These are phyloP conservation scores for Candida fluviatilis DNA, from an alignment of 805 yeast species.

Conservation along the genomic window DNA sequence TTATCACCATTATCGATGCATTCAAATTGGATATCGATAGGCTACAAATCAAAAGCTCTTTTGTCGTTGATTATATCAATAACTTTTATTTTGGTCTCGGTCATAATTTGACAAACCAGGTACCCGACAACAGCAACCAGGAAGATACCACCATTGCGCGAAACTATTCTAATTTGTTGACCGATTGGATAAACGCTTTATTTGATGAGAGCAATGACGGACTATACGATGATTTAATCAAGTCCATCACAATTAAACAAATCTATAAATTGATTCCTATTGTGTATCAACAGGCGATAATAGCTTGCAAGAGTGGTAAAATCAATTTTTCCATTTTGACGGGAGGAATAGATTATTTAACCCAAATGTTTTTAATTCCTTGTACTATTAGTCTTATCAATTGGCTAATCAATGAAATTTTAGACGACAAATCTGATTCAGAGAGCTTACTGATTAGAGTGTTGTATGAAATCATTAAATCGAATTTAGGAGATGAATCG, in stretches of 20 bases:
- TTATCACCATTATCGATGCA: conserved; percentile 20
- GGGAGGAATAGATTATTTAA: conserved; percentile 82
- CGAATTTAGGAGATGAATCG: conserved; percentile 13
- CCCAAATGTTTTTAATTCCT: conserved; percentile 70
- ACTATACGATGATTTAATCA: conserved; percentile 76
- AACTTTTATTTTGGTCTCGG: conserved; percentile 28
- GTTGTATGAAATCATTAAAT: conserved; percentile 22
- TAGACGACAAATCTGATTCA: conserved; percentile 9
- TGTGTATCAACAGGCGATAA: conserved; percentile 67
- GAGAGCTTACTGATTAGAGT: conserved; percentile 14
- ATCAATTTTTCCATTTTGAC: conserved; percentile 57
- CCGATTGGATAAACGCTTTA: conserved; percentile 76
- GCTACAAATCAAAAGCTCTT: conserved; percentile 24
- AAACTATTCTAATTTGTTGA: conserved; percentile 30
- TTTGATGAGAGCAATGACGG: conserved; percentile 68
- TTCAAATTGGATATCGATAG: conserved; percentile 24
- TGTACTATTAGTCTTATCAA: conserved; percentile 39
- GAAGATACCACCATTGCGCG: conserved; percentile 27
- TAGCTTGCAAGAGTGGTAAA: conserved; percentile 52
- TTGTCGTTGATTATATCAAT: conserved; percentile 28
- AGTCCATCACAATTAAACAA: conserved; percentile 61
- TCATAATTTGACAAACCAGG: conserved; percentile 23
- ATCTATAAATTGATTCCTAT: conserved; percentile 67
- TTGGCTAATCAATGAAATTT: conserved; percentile 23
- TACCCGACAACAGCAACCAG: conserved; percentile 11